Percentiles rank a stretch among this genome's conserved stretches.
These are phyloP conservation scores for Hyaloscypha hepaticicola DNA, from an alignment of 495 filamentous ascomycete species.

Conservation along the genomic window DNA sequence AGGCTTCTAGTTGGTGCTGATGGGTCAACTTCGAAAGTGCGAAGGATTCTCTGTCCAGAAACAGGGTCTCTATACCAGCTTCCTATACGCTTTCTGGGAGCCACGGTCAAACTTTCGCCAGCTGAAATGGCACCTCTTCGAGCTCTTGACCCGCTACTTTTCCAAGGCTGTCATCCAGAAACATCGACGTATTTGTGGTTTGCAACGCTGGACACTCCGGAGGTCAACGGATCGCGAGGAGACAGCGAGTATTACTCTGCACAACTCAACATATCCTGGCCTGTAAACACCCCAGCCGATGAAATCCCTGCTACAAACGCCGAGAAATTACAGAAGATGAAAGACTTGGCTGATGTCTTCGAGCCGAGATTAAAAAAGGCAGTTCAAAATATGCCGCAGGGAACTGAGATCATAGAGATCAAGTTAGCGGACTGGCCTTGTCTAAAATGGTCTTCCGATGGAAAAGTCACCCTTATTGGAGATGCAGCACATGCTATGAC, in stretches of 20 bases:
- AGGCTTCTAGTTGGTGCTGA: conserved; percentile 44
- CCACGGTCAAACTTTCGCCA: conserved; percentile 40
- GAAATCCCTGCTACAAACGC: conserved; percentile 41
- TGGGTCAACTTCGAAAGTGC: conserved; percentile 40
- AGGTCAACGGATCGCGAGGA: conserved; percentile 13
- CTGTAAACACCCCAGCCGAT: background rate
- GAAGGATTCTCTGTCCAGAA: conserved; percentile 37
- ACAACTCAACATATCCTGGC: conserved; percentile 24
- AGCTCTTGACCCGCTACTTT: conserved; percentile 57
- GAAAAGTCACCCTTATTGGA: conserved; percentile 48
- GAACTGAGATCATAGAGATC: conserved; percentile 49
- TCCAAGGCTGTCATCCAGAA: conserved; percentile 57
- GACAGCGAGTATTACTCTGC: conserved; percentile 20
- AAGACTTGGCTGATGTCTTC: conserved; percentile 51
- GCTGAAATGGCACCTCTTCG: conserved; percentile 43
- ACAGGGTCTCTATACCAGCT: conserved; percentile 41
- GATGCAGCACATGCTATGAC: conserved; percentile 63
- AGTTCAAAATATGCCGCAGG: conserved; percentile 45
- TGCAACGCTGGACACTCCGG: conserved; percentile 30
- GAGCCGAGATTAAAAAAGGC: conserved; percentile 53
- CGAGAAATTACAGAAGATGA: conserved; percentile 51
- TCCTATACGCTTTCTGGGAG: conserved; percentile 50
- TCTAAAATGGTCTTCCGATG: conserved; percentile 41
- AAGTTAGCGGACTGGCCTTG: conserved; percentile 56
- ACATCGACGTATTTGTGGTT: conserved; percentile 58